phyloP scores from a whole-genome alignment of 352 stramenopile genomes.

The Thraustotheca clavata region DNA sequence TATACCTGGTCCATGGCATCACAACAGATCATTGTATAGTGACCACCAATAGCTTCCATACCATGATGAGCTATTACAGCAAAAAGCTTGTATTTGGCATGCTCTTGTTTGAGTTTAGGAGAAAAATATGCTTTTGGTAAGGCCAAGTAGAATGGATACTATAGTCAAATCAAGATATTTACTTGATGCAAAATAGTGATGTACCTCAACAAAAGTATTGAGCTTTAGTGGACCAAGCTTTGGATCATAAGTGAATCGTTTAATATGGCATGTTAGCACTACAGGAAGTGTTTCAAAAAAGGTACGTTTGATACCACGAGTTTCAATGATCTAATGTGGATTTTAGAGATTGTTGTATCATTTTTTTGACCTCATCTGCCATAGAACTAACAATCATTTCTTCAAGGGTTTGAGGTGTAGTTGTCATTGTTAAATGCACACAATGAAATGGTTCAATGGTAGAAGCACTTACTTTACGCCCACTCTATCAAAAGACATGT shows the following conservation, averaged over 20 bases:
- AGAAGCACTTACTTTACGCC: slow-evolving; percentile 68
- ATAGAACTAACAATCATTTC: slow-evolving; percentile 74
- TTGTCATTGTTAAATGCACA: slow-evolving; percentile 63
- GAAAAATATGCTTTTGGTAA: slow-evolving; percentile 67
- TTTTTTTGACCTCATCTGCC: slow-evolving; percentile 64
- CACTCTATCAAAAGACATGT: slow-evolving; percentile 32
- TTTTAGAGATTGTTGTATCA: slow-evolving; percentile 25
- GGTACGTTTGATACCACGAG: slow-evolving; percentile 57
- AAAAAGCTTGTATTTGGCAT: slow-evolving; percentile 58
- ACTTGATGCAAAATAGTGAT: neutral
- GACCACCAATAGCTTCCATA: slow-evolving; percentile 68
- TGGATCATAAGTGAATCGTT: slow-evolving; percentile 79
- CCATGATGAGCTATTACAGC: slow-evolving; percentile 74
- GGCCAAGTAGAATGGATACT: slow-evolving; percentile 55
- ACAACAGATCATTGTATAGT: slow-evolving; percentile 77
- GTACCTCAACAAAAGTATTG: slow-evolving; percentile 64
- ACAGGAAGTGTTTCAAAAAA: slow-evolving; percentile 65
- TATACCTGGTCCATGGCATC: slow-evolving; percentile 73
- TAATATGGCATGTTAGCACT: slow-evolving; percentile 74
- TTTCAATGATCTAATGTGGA: neutral
- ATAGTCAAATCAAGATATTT: neutral
- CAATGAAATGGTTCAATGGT: slow-evolving; percentile 84
- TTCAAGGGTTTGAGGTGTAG: slow-evolving; percentile 41
- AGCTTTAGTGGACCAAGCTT: slow-evolving; percentile 70
- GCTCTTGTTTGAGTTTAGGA: slow-evolving; percentile 4